Evolutionary conservation across 2,329 filamentous ascomycete species (phyloP), one percentile per base, ranked within the genome.

Genomic region (Leptographium radiaticola): DNA sequence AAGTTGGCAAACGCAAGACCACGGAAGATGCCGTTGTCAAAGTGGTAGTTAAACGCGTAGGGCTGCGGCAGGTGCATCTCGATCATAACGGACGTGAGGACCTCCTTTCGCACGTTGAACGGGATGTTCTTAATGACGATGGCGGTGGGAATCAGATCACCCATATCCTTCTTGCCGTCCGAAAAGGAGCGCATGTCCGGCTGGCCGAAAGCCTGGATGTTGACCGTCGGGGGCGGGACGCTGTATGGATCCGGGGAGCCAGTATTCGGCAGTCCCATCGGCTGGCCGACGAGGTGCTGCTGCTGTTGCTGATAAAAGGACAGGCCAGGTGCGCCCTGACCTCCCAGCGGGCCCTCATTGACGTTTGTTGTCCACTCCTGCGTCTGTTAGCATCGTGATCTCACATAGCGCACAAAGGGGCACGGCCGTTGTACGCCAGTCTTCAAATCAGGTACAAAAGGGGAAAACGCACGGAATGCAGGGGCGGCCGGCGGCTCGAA

Each of bases 41-140:
- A 98, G 69, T 98, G 93, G 65, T 98, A 97, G 75, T 98, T 98
- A 76, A 98, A 98, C 13, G 93, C 93, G 65, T 98, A 98, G 0
- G 93, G 93, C 61, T 97, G 81, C 1, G 93, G 93, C 42, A 98
- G 79, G 60, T 89, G 86, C 77, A 97, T 81, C 20, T 95, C 88
- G 10, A 90, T 87, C 93, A 98, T 98, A 61, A 96, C 78, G 58
- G 84, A 82, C 38, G 95, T 88, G 42, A 98, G 77, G 63, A 91
- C 89, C 70, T 98, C 93, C 71, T 97, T 97, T 69, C 95, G 90
- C 55, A 97, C 89, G 33, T 94, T 93, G 67, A 98, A 98, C 0
- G 94, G 93, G 40, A 98, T 98, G 67, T 98, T 98, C 74, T 98
- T 98, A 71, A 98, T 97, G 56, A 98, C 93, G 62, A 98, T 97